Base-by-base conservation (phyloP, 2,329 filamentous ascomycete species). In the Aspergillus tanneri region DNA sequence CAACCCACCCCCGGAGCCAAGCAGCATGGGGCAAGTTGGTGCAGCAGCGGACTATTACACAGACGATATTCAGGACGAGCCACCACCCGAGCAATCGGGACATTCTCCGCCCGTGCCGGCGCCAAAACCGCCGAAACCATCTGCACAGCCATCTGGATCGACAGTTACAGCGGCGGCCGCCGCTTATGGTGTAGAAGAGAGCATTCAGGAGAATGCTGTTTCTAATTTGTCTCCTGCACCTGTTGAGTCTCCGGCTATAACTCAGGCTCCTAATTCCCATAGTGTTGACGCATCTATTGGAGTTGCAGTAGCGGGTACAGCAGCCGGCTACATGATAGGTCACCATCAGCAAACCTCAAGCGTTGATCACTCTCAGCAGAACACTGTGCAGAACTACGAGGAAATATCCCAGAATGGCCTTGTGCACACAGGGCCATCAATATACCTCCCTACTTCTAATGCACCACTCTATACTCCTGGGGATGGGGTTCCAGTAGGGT, bases 1-100 rank as follows among this genome's bases (percentile, higher is more conserved):
- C 22, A 76, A 77, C 37, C 82, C 81, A 14, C 79, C 76, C 2
- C 70, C 75, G n/a, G 82, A 85, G 59, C 83, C 82, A 4, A 83
- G 81, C 43, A 72, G 70, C 45, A 53, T 73, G 46, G 74, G 74
- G 4, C 65, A 67, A 34, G 52, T 64, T 42, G 68, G 68, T 14
- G 72, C 79, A n/a, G 82, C 82, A 18, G 79, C 80, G 5, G 77
- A 79, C 11, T 85, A 81, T 63, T 84, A 77, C 57, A 18, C 14
- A 9, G 66, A 63, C 32, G 65, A 57, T 30, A 58, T 60, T 11
- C 35, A 53, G 6, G 53, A 39, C 7, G 47, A 30, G 2, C 44
- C 50, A 49, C 27, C 22, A 23, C 30, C 53, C 22, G 41, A 35
- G 16, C 54, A 46, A n/a, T 44, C 58, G 46, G 37, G 7, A n/a